These are phyloP conservation scores for Aspergillus clavatus DNA, from an alignment of 2,329 filamentous ascomycete genomes.

Conservation along the genomic window DNA sequence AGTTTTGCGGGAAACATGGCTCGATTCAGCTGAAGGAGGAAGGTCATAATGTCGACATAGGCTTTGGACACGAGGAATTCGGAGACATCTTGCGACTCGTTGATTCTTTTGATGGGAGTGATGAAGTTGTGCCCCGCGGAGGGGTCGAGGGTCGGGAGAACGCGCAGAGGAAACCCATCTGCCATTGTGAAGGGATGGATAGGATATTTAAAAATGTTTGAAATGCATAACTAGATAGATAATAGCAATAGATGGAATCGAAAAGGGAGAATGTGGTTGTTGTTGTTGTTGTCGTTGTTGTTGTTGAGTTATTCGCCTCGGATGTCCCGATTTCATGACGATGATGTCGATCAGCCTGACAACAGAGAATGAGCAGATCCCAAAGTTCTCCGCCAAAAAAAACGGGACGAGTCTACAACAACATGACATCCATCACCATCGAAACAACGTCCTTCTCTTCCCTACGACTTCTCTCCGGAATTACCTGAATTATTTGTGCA, in stretches of 20 bases:
- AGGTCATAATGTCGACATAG: conserved; percentile 81
- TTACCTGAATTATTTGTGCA: neutral
- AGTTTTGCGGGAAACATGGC: conserved; percentile 69
- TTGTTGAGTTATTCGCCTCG: neutral
- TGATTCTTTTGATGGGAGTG: conserved; percentile 71
- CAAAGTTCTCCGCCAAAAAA: neutral
- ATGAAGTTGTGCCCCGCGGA: conserved; percentile 54
- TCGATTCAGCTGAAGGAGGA: conserved; percentile 84
- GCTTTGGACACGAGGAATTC: conserved; percentile 75
- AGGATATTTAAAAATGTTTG: too few species aligned
- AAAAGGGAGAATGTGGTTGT: neutral
- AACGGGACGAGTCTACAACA: neutral
- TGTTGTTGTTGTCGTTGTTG: neutral
- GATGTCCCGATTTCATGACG: neutral
- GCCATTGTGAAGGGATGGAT: neutral
- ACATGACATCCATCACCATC: neutral
- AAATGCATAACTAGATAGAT: neutral
- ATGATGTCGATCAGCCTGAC: neutral
- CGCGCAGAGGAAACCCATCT: conserved; percentile 23
- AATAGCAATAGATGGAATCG: neutral
- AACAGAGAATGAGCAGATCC: conserved; percentile 1
- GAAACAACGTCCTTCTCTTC: too few species aligned
- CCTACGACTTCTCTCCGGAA: neutral
- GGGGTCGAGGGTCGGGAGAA: conserved; percentile 46
- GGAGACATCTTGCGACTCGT: conserved; percentile 75